Base-by-base conservation (phyloP, 352 stramenopile species). In the Phytopythium ostracodes region DNA sequence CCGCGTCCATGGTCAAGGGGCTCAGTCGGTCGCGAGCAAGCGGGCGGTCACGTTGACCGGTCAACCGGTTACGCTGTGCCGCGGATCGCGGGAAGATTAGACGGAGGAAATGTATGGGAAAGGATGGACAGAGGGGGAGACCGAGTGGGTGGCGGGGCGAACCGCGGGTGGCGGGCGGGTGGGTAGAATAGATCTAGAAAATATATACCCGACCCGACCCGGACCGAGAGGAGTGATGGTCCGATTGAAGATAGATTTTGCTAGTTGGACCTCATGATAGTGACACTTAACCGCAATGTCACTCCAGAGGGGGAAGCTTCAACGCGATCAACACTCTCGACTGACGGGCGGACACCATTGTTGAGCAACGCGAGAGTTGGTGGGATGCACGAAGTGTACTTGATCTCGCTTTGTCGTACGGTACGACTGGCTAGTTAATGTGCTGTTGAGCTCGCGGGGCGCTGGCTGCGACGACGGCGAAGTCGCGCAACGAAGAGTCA, bases 1-100 rank as follows among this genome's bases (percentile, higher is more conserved):
- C 56, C 40, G 40, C 60, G 52, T 66, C 60, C 60, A 66, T 52
- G 57, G 57, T 29, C 33, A 29, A 18, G 33, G n/a, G n/a, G n/a
- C n/a, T 33, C 29, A 33, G 7, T n/a, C n/a, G 29, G 29, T 33
- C 33, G 33, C 33, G 14, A 38, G 33, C 33, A 38, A 38, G 33
- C 6, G 29, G 33, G 33, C 33, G 33, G 33, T 38, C 33, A 38
- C 33, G 33, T 38, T 38, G 33, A 38, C 33, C 33, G 33, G 33
- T 38, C 14, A n/a, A n/a, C n/a, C n/a, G n/a, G n/a, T n/a, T n/a
- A n/a, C n/a, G n/a, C n/a, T n/a, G n/a, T n/a, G 14, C 33, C 7
- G 29, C 29, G 3, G 29, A 3, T 38, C 33, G 33, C 33, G 33
- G 33, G 33, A 11, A 38, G 10, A 14, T 38, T n/a, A n/a, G n/a